Evolutionary conservation across 2,329 filamentous ascomycete genomes (phyloP).

Genomic region (Pseudocercospora cruenta): DNA sequence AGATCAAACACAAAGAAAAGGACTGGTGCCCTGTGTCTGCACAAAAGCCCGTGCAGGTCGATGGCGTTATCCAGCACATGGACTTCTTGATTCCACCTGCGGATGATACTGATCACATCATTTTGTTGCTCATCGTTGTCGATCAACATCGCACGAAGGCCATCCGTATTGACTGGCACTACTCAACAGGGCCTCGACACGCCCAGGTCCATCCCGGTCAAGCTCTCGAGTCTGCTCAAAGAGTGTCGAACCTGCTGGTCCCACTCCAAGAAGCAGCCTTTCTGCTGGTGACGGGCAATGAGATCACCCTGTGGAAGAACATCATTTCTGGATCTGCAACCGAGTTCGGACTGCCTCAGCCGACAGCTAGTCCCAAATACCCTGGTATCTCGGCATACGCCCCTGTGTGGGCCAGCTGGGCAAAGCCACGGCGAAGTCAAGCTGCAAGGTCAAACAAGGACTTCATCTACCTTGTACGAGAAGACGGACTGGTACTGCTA

Average conservation of each 20-base stretch:
- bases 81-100: slow-evolving; percentile 77
- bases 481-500: slow-evolving; percentile 80
- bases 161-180: slow-evolving; percentile 38
- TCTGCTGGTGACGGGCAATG: slow-evolving; percentile 43
- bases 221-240: slow-evolving; percentile 28
- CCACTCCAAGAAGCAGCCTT: slow-evolving; percentile 47
- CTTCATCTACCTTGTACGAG: slow-evolving; percentile 81
- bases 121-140: slow-evolving; percentile 69
- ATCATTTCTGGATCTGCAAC: slow-evolving; percentile 46
- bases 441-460: slow-evolving; percentile 68
- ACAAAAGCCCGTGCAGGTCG: slow-evolving; percentile 54
- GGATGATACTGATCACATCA: slow-evolving; percentile 69
- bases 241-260: slow-evolving; percentile 44
- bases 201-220: slow-evolving; percentile 32
- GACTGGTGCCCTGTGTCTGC: slow-evolving; percentile 63
- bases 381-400: slow-evolving; percentile 32
- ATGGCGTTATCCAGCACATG: slow-evolving; percentile 80
- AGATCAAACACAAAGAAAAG: slow-evolving; percentile 52
- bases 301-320: slow-evolving; percentile 44
- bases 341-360: slow-evolving; percentile 8
- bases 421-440: slow-evolving; percentile 70
- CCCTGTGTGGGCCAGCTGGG: slow-evolving; percentile 76
- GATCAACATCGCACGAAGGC: slow-evolving; percentile 48
- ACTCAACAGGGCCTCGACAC: slow-evolving; percentile 23
- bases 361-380: slow-evolving; percentile 17